Conservation (phyloP, 1,284 basidiomycete genomes). For the Puccinia horiana region DNA sequence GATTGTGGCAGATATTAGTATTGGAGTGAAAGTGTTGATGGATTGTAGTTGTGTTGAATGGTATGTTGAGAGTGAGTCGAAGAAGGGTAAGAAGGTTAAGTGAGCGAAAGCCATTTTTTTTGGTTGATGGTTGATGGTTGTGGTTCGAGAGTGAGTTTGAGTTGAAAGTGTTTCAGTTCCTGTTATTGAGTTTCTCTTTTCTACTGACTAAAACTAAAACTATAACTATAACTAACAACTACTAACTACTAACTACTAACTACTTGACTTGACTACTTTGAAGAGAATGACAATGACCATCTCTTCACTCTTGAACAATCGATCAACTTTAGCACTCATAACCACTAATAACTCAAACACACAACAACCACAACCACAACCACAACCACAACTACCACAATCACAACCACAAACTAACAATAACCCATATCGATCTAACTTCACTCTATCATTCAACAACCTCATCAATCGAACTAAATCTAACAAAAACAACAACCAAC, state of each 20-base stretch:
- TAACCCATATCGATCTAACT: background rate
- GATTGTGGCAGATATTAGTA: constrained; percentile 15
- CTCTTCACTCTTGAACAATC: constrained; percentile 5
- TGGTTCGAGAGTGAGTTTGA: no score
- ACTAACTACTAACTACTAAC: no score
- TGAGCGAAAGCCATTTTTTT: constrained; percentile 35
- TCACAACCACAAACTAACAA: background rate
- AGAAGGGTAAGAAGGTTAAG: constrained; percentile 23
- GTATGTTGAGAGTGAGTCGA: background rate
- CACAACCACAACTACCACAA: background rate
- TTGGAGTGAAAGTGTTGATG: constrained; percentile 28
- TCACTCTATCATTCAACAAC: constrained; percentile 16
- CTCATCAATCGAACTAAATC: background rate
- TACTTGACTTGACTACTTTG: no score
- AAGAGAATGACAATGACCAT: background rate
- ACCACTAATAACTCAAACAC: background rate
- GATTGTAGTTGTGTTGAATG: background rate
- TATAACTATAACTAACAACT: no score
- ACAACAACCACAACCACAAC: background rate
- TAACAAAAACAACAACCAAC: background rate
- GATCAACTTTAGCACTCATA: background rate
- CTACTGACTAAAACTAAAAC: no score
- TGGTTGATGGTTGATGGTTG: background rate
- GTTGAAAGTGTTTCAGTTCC: no score
- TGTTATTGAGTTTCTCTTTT: no score